A percentile compares a stretch with the other conserved stretches of the same genome.
These are phyloP conservation scores for Botrytis paeoniae DNA, from an alignment of 2,329 filamentous ascomycete species.

Conservation along the genomic window DNA sequence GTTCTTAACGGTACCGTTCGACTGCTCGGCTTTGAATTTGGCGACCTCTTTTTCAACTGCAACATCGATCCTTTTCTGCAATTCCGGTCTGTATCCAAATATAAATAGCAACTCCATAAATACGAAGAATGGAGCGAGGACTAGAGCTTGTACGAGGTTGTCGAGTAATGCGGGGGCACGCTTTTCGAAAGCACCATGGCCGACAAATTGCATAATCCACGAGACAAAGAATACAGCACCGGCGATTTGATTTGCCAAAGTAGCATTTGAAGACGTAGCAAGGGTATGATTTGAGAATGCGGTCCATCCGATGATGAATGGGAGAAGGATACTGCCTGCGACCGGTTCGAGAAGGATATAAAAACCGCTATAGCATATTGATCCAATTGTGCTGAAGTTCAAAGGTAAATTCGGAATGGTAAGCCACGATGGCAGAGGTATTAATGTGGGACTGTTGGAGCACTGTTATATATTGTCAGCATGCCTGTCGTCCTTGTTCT, in stretches of 20 bases:
- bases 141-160: conserved; percentile 86
- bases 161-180: conserved; percentile 86
- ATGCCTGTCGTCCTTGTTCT: background rate
- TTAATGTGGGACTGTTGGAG: conserved; percentile 60
- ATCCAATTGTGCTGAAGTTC: conserved; percentile 63
- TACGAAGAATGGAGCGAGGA: conserved; percentile 92
- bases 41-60: conserved; percentile 72
- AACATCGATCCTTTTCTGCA: conserved; percentile 77
- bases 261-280: conserved; percentile 46
- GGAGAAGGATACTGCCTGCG: conserved; percentile 73
- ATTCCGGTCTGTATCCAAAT: conserved; percentile 83
- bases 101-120: conserved; percentile 93
- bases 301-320: conserved; percentile 71
- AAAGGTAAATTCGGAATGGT: conserved; percentile 65
- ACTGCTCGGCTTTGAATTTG: conserved; percentile 64
- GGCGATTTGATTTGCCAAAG: conserved; percentile 53
- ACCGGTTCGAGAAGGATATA: conserved; percentile 94
- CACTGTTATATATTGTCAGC: conserved; percentile 44
- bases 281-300: conserved; percentile 70
- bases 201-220: conserved; percentile 89
- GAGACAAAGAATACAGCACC: conserved; percentile 66
- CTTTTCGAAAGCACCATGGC: conserved; percentile 85
- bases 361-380: conserved; percentile 68
- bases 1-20: conserved; percentile 42
- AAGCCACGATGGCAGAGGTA: conserved; percentile 63